Evolutionary conservation across 2,329 filamentous ascomycete species (phyloP).

Genomic region (Monosporascus cannonballus): DNA sequence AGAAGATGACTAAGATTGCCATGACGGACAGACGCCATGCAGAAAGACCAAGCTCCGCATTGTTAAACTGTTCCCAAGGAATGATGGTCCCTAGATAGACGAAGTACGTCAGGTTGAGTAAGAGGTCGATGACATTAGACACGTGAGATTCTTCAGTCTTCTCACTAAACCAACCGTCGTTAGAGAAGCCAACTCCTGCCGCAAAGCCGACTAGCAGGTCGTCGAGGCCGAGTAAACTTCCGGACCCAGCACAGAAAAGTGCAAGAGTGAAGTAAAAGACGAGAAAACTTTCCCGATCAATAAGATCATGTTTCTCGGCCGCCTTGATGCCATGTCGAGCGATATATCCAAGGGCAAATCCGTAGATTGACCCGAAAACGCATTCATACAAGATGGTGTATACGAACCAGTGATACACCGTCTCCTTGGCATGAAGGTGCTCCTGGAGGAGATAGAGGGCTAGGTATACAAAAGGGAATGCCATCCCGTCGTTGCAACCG

Average conservation of each 20-base stretch:
- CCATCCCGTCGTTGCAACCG: conserved; percentile 99
- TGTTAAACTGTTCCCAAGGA: conserved; percentile 89
- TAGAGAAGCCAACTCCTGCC: conserved; percentile 96
- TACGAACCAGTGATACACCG: conserved; percentile 82
- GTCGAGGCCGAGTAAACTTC: conserved; percentile 84
- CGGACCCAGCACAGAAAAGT: conserved; percentile 90
- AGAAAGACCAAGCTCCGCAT: conserved; percentile 62
- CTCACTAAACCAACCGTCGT: conserved; percentile 97
- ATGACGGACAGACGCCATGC: conserved; percentile 93
- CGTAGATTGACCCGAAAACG: conserved; percentile 83
- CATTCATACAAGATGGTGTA: conserved; percentile 92
- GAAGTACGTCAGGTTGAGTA: conserved; percentile 96
- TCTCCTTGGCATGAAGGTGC: conserved; percentile 58
- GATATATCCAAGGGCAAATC: conserved; percentile 80
- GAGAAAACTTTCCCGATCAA: conserved; percentile 94
- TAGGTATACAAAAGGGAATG: conserved; percentile 95
- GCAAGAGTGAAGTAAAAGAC: conserved; percentile 98
- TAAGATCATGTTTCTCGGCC: conserved; percentile 77
- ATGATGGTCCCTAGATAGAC: conserved; percentile 97
- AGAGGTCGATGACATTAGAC: conserved; percentile 95
- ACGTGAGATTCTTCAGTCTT: conserved; percentile 98
- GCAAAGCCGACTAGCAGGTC: conserved; percentile 93
- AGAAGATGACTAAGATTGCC: conserved; percentile 87
- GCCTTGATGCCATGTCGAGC: conserved; percentile 85
- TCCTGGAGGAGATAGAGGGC: conserved; percentile 86